Percentiles rank a stretch among this genome's conserved stretches.
Conservation (phyloP, 768 basidiomycete genomes). For the Lactarius evosmus region DNA sequence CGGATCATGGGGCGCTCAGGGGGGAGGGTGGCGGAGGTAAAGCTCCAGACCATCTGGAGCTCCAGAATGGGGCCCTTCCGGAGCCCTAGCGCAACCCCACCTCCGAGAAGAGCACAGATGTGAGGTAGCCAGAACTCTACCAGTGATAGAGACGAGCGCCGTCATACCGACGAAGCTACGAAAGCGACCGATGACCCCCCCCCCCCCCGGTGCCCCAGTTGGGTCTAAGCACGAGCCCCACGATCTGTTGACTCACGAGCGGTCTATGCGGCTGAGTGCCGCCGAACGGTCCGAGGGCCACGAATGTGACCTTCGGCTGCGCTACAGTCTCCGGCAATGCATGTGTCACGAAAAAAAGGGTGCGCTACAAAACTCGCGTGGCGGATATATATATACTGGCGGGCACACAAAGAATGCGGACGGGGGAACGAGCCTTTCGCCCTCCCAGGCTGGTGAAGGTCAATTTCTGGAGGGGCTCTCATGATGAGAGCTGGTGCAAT, state of each 20-base stretch:
- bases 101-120: constrained; percentile 43
- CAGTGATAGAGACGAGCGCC: constrained; percentile 29
- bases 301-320: constrained; percentile 92
- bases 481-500: constrained; percentile 78
- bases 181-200: constrained; percentile 3
- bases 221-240: constrained; percentile 1
- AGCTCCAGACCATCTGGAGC: constrained; percentile 34
- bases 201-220: not conserved
- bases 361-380: constrained; percentile 68
- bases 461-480: constrained; percentile 67
- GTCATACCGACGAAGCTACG: constrained; percentile 24
- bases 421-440: constrained; percentile 79
- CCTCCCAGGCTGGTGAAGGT: constrained; percentile 59
- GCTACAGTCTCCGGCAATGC: constrained; percentile 78
- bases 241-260: not conserved
- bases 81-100: constrained; percentile 39
- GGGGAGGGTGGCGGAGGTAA: constrained; percentile 42
- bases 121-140: constrained; percentile 43
- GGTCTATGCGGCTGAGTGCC: constrained; percentile 12
- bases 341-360: constrained; percentile 72
- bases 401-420: constrained; percentile 86
- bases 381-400: constrained; percentile 80
- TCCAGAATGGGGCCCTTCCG: constrained; percentile 32
- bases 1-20: constrained; percentile 39
- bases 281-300: constrained; percentile 32